Conservation (phyloP, 495 filamentous ascomycete genomes). For the Entonaema liquescens region DNA sequence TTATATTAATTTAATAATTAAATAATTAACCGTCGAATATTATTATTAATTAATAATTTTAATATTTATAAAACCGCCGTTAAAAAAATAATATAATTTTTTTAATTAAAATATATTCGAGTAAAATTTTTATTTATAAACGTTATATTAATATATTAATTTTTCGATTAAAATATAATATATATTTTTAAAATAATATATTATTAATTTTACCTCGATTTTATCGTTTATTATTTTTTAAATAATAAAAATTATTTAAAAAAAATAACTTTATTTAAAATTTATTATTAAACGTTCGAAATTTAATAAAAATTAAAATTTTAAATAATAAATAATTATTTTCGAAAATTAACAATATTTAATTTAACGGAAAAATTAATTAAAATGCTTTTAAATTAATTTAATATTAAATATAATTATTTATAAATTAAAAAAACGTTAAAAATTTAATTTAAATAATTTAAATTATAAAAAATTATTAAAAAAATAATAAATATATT, state of each 20-base stretch:
- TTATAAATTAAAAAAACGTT: background rate
- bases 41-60: background rate
- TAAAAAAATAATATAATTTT: background rate
- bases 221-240: background rate
- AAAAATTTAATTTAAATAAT: background rate
- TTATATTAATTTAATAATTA: background rate
- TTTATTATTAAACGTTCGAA: background rate
- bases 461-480: background rate
- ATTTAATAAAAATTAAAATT: background rate
- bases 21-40: background rate
- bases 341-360: background rate
- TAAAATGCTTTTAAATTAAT: background rate
- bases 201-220: background rate
- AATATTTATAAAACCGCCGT: background rate
- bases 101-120: background rate
- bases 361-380: background rate
- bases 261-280: background rate
- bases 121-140: background rate
- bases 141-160: background rate
- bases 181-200: background rate
- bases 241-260: background rate
- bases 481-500: background rate
- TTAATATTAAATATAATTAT: background rate
- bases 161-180: background rate
- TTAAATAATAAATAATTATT: constrained; percentile 1